These are phyloP conservation scores for Potentilla sterilis DNA, from an alignment of 306 rosid species.

Conservation along the genomic window DNA sequence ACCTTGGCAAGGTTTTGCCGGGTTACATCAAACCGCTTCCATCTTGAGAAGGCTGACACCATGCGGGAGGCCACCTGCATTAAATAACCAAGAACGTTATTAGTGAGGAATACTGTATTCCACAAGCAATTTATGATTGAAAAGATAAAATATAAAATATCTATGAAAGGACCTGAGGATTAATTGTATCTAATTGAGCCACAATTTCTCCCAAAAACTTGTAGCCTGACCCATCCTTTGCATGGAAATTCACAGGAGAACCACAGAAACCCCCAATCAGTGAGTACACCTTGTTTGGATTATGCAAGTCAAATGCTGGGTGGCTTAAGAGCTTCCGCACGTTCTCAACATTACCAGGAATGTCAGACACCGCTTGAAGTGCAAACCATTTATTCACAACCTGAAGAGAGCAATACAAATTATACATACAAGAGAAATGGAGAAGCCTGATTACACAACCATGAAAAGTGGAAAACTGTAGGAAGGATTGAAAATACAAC, in stretches of 20 bases:
- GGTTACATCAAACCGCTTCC: conserved; percentile 81
- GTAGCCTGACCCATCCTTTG: conserved; percentile 95
- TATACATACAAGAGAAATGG: not conserved
- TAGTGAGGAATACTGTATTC: not conserved
- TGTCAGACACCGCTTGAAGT: conserved; percentile 88
- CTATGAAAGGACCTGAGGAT: conserved; percentile 72
- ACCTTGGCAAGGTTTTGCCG: conserved; percentile 90
- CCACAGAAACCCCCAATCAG: conserved; percentile 94
- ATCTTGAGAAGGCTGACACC: conserved; percentile 97
- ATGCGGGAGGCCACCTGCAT: conserved; percentile 91
- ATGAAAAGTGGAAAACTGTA: not conserved
- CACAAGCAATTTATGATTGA: not conserved
- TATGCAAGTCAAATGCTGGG: conserved; percentile 84
- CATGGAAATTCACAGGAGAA: conserved; percentile 85
- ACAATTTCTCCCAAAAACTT: conserved; percentile 85
- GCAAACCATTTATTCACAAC: conserved; percentile 98
- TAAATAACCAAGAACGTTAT: not conserved
- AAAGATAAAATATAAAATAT: not conserved
- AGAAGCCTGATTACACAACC: not conserved
- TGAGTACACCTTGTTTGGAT: conserved; percentile 97
- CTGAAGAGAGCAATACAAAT: conserved; percentile 33
- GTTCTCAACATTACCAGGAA: conserved; percentile 80
- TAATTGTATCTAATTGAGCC: conserved; percentile 70
- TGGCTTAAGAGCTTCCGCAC: conserved; percentile 71
- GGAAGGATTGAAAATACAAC: not conserved